Evolutionary conservation across 2,329 filamentous ascomycete genomes (phyloP), one percentile per base, ranked within the genome.

Genomic region (Bipolaris bicolor): DNA sequence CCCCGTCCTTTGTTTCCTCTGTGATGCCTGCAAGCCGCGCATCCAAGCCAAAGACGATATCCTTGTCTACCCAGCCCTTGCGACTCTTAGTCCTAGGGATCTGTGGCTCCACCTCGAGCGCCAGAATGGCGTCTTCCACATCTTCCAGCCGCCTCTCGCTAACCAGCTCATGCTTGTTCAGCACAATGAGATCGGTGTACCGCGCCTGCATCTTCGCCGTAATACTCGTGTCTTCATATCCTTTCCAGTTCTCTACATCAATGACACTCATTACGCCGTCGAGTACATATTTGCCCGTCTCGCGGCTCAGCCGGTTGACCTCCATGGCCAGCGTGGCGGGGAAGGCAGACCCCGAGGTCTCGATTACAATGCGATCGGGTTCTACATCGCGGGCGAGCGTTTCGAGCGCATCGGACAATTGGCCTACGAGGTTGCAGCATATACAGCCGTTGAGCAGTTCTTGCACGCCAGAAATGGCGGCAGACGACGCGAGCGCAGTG

Each of bases 381-480:
- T 63, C 55, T 44, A 84, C 79, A 36, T 83, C 79, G 24, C 80
- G 76, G 49, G 85, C 84, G 39, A 99, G 87, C 71, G 95, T 88
- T 41, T 84, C 79, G 16, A 99, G 87, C 1, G 94, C 93, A 46
- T 90, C 87, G 58, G 87, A 86, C 7, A 99, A 86, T 76, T 96
- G 91, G 15, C 95, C 95, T 59, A 99, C 94, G 24, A 98, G 89
- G 75, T 98, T 98, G 81, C 95, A 99, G 85, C 95, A 99, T 78
- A 99, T 98, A 80, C 95, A 98, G 65, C 94, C 95, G 76, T 97
- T 96, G 52, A 99, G 88, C 1, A 99, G 84, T 78, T 99, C 95
- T 68, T 90, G 90, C 4, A 97, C 93, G 53, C 92, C 94, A 0
- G 91, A 89, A 66, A 99, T 92, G 61, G 93, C 88, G 48, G 86